A percentile compares a stretch with the other conserved stretches of the same genome.
Conservation (phyloP, 1,284 basidiomycete species). For the Kwoniella shivajii region DNA sequence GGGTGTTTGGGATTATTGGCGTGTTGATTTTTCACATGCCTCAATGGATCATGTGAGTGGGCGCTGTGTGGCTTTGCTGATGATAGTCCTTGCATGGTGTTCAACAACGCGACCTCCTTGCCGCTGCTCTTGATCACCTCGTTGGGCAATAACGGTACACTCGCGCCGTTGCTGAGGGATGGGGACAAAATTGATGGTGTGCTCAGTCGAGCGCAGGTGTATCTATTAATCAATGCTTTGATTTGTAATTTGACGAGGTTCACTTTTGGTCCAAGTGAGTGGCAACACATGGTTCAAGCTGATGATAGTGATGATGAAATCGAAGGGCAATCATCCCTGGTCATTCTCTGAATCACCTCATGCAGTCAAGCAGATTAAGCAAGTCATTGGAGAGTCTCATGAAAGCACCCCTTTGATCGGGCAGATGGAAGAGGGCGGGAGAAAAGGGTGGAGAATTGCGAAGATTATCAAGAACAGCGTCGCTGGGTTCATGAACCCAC, state of each 20-base stretch:
- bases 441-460: conserved; percentile 14
- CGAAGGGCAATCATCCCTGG: conserved; percentile 19
- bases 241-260: conserved; percentile 40
- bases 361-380: conserved; percentile 16
- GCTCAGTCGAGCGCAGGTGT: conserved; percentile 39
- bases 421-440: conserved; percentile 22
- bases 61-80: neutral
- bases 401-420: conserved; percentile 25
- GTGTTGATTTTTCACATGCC: conserved; percentile 36
- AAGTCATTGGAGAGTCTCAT: conserved; percentile 8
- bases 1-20: conserved; percentile 34
- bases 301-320: conserved; percentile 22
- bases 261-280: conserved; percentile 30
- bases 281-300: neutral
- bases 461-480: conserved; percentile 18
- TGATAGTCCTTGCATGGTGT: conserved; percentile 43
- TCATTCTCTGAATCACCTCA: conserved; percentile 30
- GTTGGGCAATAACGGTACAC: conserved; percentile 42
- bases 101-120: conserved; percentile 49
- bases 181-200: conserved; percentile 21
- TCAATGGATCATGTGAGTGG: conserved; percentile 39
- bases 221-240: conserved; percentile 47
- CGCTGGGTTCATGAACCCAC: conserved; percentile 34
- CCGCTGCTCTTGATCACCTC: conserved; percentile 47
- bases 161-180: conserved; percentile 39